Base-by-base conservation (phyloP, 1,284 basidiomycete species). In the Volvariella surrecta region DNA sequence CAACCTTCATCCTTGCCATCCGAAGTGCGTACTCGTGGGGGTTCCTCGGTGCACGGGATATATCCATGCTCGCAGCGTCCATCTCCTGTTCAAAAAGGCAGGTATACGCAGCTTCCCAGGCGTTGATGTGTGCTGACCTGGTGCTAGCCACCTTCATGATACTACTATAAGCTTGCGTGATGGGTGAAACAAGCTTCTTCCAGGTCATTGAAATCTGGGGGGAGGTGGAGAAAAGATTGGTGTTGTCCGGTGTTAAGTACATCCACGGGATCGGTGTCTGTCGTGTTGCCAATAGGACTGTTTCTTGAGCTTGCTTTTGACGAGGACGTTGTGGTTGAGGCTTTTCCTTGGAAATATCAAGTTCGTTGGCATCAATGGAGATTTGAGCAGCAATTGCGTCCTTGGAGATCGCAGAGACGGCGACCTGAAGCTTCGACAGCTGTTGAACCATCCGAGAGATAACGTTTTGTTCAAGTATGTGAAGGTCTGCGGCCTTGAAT, bases 391-490 rank as follows among this genome's bases (percentile, higher is more conserved):
- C 37, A 8, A 15, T 40, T 4, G 11, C n/a, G 41, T 55, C 49
- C 39, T 48, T 52, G 13, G 47, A 50, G 17, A 68, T 40, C 1
- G 43, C 43, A 32, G 58, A 55, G 42, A 73, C 50, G 2, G 53
- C 49, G 0, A 35, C 44, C 17, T 61, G 58, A 1, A 66, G 53
- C 0, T 45, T 42, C 15, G 49, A 51, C 3, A 81, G 62, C 7
- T 62, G 60, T 10, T 52, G 54, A 0, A 72, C 69, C 73, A 79
- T 75, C 21, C 62, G 60, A 19, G 64, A 64, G 0, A 76, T 72
- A 13, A 81, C 67, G 45, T 82, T 82, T 42, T 70, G 67, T 52
- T 84, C 81, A 30, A 81, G 55, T 18, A 84, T 74, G 47, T 82
- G 78, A 22, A 86, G 60, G 43, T 74, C 64, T 0, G 79, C 77